Conservation (phyloP, 139 green algal species). For the Haematococcus lacustris region DNA sequence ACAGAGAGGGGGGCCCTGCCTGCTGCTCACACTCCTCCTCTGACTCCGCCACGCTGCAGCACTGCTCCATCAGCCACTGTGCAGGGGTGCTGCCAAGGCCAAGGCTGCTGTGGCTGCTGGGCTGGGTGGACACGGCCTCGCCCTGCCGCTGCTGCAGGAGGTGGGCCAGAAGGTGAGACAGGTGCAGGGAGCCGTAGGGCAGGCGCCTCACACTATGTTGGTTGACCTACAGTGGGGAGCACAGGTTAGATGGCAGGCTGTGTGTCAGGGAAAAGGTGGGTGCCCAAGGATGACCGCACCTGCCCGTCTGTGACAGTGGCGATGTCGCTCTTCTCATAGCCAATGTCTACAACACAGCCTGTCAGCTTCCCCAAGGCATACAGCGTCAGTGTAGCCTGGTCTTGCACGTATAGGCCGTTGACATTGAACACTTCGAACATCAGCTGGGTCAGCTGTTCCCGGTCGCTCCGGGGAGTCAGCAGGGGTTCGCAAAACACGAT, state of each 20-base stretch:
- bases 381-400: constrained; percentile 60
- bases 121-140: not conserved
- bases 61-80: not conserved
- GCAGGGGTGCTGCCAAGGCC: too few relatives aligned
- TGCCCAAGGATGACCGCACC: constrained; percentile 7
- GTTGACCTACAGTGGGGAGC: not conserved
- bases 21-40: not conserved
- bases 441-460: constrained; percentile 67
- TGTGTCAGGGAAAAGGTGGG: not conserved
- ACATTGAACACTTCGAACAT: constrained; percentile 77
- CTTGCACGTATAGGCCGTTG: constrained; percentile 52
- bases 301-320: constrained; percentile 70
- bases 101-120: not conserved
- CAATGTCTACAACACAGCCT: constrained; percentile 75
- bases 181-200: not conserved
- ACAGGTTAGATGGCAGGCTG: not conserved
- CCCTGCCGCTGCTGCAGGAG: not conserved
- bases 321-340: constrained; percentile 68
- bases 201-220: not conserved
- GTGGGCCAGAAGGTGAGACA: not conserved
- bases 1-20: not conserved
- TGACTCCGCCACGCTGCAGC: not conserved
- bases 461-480: constrained; percentile 46
- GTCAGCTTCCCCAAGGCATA: constrained; percentile 67
- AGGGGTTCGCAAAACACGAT: constrained; percentile 66